Evolutionary conservation across 2,329 filamentous ascomycete genomes (phyloP).

Genomic region (Cladosporium sphaerospermum): DNA sequence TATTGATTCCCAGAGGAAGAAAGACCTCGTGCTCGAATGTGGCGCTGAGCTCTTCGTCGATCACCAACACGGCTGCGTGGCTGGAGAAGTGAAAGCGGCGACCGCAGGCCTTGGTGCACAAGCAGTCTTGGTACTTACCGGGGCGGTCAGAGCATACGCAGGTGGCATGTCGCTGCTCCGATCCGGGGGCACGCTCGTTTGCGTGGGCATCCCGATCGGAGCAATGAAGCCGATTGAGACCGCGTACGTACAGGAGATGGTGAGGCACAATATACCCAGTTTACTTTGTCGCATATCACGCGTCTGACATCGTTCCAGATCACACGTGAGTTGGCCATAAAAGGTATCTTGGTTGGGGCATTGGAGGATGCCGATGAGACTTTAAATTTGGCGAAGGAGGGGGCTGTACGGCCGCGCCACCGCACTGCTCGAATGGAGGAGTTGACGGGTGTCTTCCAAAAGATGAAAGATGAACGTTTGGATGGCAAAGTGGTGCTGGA

Average conservation of each 20-base stretch:
- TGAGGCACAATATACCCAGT: too few species aligned
- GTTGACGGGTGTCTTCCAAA: conserved; percentile 39
- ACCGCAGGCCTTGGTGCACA: conserved; percentile 55
- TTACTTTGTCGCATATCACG: too few species aligned
- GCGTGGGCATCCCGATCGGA: conserved; percentile 44
- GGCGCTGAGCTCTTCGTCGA: conserved; percentile 63
- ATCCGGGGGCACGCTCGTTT: conserved; percentile 41
- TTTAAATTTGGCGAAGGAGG: conserved; percentile 40
- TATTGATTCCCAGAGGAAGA: conserved; percentile 58
- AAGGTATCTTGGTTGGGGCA: conserved; percentile 41
- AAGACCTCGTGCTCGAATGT: conserved; percentile 52
- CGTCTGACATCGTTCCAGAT: conserved; percentile 16
- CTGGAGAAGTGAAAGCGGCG: conserved; percentile 45
- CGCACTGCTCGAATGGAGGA: conserved; percentile 42
- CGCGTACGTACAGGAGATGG: conserved; percentile 34
- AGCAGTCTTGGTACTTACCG: conserved; percentile 52
- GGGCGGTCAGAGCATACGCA: conserved; percentile 42
- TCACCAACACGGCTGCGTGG: conserved; percentile 49
- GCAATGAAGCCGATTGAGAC: conserved; percentile 38
- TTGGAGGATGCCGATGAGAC: conserved; percentile 45
- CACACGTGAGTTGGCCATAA: conserved; percentile 37
- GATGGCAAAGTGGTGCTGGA: conserved; percentile 44
- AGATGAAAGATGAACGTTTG: conserved; percentile 41
- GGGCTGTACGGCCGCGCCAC: conserved; percentile 44
- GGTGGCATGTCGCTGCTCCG: conserved; percentile 36